Evolutionary conservation across 176 grass and related monocot species (phyloP), one percentile per base, ranked within the genome.

Genomic region (Bromus sterilis): DNA sequence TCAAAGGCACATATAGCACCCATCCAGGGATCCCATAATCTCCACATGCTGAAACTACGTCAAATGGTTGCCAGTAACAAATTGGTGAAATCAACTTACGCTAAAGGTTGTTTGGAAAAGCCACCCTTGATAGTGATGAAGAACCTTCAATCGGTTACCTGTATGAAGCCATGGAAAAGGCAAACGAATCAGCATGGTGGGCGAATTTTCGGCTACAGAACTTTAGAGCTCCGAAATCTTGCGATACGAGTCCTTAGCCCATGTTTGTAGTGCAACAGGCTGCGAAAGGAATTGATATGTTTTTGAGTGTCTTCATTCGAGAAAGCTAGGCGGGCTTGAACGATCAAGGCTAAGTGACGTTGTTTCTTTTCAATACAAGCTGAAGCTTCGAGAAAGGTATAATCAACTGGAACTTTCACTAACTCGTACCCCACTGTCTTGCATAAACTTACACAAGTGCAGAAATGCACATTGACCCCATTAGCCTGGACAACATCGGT

Each of bases 101-200:
- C 74, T 55, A 56, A 85, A 79, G 60, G 73, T 75, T 42, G 76
- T 58, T 69, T 25, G 83, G 86, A 30, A 86, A 92, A 83, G 86
- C n/a, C n/a, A n/a, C n/a, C n/a, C n/a, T n/a, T n/a, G n/a, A 91
- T 75, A 66, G 78, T 58, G 73, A 88, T 28, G 86, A 88, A 78
- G 88, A 82, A 33, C 72, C 86, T 56, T 87, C 85, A 51, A 85
- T 91, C 78, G 86, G 89, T 14, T 91, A 85, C 67, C 26, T 91
- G 75, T 88, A 85, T 68, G 86, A 91, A 51, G 89, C 82, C 7
- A 88, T 88, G 78, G 89, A 92, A 75, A 85, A 69, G 74, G 90
- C 90, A 86, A 92, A 92, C 76, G 90, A 92, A 49, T 56, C 60
- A 14, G 90, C 83, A 64, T 92, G 90, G 86, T 92, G 83, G 90